A percentile compares a stretch with the other conserved stretches of the same genome.
These are phyloP conservation scores for Starmerella powellii DNA, from an alignment of 805 yeast genomes.

Conservation along the genomic window DNA sequence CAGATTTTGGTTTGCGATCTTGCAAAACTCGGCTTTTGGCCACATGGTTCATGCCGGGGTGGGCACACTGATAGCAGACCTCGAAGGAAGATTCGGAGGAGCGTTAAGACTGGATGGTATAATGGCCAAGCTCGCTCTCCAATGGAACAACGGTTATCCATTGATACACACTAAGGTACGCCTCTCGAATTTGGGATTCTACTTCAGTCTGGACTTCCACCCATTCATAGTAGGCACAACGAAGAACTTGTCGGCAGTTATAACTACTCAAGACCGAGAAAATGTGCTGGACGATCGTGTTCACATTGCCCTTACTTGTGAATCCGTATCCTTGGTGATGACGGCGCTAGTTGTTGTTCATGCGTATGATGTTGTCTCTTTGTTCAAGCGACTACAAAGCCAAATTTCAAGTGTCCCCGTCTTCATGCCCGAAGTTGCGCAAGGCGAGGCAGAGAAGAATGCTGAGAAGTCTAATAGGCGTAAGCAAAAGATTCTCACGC, in stretches of 20 bases:
- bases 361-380: constrained; percentile 58
- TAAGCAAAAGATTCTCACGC: neutral
- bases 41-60: constrained; percentile 57
- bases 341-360: constrained; percentile 83
- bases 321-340: constrained; percentile 46
- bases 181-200: constrained; percentile 43
- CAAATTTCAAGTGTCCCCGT: constrained; percentile 18
- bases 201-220: constrained; percentile 73
- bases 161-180: constrained; percentile 51
- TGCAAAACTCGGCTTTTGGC: constrained; percentile 55
- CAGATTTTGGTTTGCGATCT: constrained; percentile 54
- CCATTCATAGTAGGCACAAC: constrained; percentile 58
- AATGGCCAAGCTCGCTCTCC: constrained; percentile 50
- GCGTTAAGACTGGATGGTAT: constrained; percentile 39
- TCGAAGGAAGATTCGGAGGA: constrained; percentile 78
- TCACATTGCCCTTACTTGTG: constrained; percentile 28
- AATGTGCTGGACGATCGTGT: constrained; percentile 46
- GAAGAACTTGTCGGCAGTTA: constrained; percentile 37
- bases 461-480: neutral
- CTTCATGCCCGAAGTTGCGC: constrained; percentile 7
- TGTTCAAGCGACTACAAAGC: constrained; percentile 19
- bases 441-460: neutral
- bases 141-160: constrained; percentile 63
- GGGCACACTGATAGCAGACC: constrained; percentile 38
- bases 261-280: constrained; percentile 47